Base-by-base conservation (phyloP, 129 eudicot species). In the Sambucus nigra region DNA sequence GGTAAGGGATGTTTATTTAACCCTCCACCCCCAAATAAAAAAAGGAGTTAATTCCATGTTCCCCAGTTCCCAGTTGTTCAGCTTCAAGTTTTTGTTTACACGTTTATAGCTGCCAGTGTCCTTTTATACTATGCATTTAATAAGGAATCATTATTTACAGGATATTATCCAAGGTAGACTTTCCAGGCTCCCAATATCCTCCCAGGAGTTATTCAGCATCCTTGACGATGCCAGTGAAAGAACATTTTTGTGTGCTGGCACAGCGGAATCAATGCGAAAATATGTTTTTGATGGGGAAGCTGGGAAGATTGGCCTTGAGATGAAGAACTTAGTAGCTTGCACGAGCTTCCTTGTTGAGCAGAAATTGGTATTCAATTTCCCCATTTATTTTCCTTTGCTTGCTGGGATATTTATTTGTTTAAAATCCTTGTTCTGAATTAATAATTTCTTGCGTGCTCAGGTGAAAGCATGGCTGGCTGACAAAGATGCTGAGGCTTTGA, bases 381-480 rank as follows among this genome's bases (percentile, higher is more conserved):
- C 42, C 53, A 5, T 21, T 32, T 50, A 16, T 19, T 51, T n/a
- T 55, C 24, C 11, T 41, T 13, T 32, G 11, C 32, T 38, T 35
- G 0, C 47, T 3, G 51, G 26, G 44, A 54, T 35, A 2, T 35
- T 35, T 35, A 8, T 7, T 15, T 35, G 38, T 31, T 8, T 35
- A 12, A 8, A 35, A 2, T 35, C 8, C 1, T 35, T 35, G 42
- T 35, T 2, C 13, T 35, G 42, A 35, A 35, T 1, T 35, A 35
- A 2, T 31, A 2, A 7, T 35, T 35, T 35, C 12, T 8, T 55
- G 25, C 41, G 10, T 59, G 65, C 56, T 54, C 69, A 92, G 99
- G 84, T 86, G 47, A 82, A 82, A 72, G 99, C 99, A 61, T 92
- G 99, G 91, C 69, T 92, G 59, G 87, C 91, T 47, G 82, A 86